Base-by-base conservation (phyloP, 306 rosid genomes). In the Oxytropis ochrocephala region DNA sequence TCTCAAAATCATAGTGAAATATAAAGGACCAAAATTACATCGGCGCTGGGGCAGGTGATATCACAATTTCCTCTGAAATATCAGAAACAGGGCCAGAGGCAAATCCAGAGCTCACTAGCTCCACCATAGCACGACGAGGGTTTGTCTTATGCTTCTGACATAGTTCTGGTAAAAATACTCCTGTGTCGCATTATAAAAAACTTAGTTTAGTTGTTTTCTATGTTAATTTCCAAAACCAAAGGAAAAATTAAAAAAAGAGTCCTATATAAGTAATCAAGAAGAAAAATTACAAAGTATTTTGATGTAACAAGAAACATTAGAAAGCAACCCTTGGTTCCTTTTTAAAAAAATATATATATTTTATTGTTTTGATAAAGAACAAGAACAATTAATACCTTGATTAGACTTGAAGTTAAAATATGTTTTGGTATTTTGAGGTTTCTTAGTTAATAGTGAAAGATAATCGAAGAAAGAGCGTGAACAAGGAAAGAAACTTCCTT, bases 51-150 rank as follows among this genome's bases (percentile, higher is more conserved):
- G 80, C 64, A 46, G 76, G 68, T 24, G 29, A 24, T 24, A 24
- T 1, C 29, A 24, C 29, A 43, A 74, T 44, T 42, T 61, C 63
- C 32, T 67, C 83, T 36, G 79, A 51, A 21, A 51, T 18, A 0
- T 5, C 59, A 35, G 84, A 54, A 44, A 33, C 5, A 0, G 90
- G 90, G 3, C 79, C 79, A 0, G 84, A 73, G 36, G 89, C 87
- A 0, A 8, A 14, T 11, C 97, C 91, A 0, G 90, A 86, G 73
- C 92, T 86, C 83, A 81, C 56, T 48, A 88, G 81, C 75, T 76
- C 82, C 0, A 79, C 38, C 97, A 91, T 91, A 35, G 83, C 81
- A 8, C 96, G 93, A 63, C 42, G 93, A 39, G 92, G 96, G 76
- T 79, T 87, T 14, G 18, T 69, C 29, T 83, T 77, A 8, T 82